Evolutionary conservation across 371 early-diverging fungal genomes (phyloP).

Genomic region (Zychaea mexicana): DNA sequence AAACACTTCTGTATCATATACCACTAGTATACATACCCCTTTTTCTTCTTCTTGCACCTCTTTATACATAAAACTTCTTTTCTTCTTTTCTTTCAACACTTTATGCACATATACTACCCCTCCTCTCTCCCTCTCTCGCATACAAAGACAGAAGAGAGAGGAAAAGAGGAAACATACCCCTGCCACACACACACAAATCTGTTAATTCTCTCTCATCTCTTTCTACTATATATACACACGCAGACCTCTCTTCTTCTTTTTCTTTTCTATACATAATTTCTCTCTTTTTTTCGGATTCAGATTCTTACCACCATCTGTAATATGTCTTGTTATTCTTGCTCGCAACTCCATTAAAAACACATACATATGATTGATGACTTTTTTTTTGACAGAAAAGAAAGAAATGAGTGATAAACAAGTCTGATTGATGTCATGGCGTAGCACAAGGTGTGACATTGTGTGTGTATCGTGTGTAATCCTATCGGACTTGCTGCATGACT

Average conservation of each 20-base stretch:
- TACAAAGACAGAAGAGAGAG: no score
- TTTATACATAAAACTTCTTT: background rate
- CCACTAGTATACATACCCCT: background rate
- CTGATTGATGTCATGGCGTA: constrained; percentile 2
- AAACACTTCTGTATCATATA: background rate
- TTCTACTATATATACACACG: background rate
- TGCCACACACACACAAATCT: constrained; percentile 1
- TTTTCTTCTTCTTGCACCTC: background rate
- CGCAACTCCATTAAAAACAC: no score
- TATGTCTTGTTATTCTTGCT: background rate
- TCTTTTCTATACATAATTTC: constrained; percentile 5
- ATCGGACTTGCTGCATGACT: constrained; percentile 6
- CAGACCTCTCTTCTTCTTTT: background rate
- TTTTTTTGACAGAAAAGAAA: constrained; percentile 4
- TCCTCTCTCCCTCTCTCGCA: no score
- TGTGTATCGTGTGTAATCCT: background rate
- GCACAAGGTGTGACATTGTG: background rate
- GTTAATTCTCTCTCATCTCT: background rate
- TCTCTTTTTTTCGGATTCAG: background rate
- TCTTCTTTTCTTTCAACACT: background rate
- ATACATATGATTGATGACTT: background rate
- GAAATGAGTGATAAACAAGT: background rate
- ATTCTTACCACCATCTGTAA: background rate
- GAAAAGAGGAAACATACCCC: no score
- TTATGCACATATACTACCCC: background rate